phyloP scores from a whole-genome alignment of 768 basidiomycete species.

The Phlebiopsis flavidoalba region DNA sequence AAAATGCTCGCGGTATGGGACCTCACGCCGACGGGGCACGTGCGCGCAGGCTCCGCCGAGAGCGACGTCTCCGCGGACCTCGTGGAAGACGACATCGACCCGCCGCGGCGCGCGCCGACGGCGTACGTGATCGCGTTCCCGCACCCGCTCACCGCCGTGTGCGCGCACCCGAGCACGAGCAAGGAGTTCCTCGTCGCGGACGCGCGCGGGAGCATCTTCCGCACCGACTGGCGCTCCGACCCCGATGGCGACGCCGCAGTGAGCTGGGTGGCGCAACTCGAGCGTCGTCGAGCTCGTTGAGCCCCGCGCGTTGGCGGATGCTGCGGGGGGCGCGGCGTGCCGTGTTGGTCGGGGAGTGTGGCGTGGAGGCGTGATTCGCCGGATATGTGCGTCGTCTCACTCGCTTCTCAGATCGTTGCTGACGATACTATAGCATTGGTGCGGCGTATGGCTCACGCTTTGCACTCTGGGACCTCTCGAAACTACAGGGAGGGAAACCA shows the following conservation, averaged over 20 bases:
- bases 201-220: constrained; percentile 63
- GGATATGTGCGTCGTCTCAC: constrained; percentile 56
- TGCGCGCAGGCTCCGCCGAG: constrained; percentile 32
- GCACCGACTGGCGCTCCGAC: constrained; percentile 82
- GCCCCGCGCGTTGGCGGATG: constrained; percentile 54
- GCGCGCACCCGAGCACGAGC: constrained; percentile 65
- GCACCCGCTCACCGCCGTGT: constrained; percentile 64
- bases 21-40: constrained; percentile 51
- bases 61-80: constrained; percentile 22
- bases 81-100: constrained; percentile 22
- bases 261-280: constrained; percentile 53
- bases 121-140: constrained; percentile 72
- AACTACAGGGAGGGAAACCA: constrained; percentile 71
- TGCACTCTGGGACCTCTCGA: constrained; percentile 71
- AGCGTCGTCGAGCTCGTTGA: constrained; percentile 70
- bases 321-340: constrained; percentile 38
- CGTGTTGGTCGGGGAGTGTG: constrained; percentile 50
- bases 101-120: constrained; percentile 52
- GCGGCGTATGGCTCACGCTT: constrained; percentile 70
- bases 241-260: constrained; percentile 46
- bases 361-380: constrained; percentile 68
- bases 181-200: constrained; percentile 81
- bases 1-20: constrained; percentile 87
- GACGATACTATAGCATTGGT: constrained; percentile 49
- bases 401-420: background rate